phyloP scores from a whole-genome alignment of 1,284 basidiomycete species.

The Stereum hirsutum region DNA sequence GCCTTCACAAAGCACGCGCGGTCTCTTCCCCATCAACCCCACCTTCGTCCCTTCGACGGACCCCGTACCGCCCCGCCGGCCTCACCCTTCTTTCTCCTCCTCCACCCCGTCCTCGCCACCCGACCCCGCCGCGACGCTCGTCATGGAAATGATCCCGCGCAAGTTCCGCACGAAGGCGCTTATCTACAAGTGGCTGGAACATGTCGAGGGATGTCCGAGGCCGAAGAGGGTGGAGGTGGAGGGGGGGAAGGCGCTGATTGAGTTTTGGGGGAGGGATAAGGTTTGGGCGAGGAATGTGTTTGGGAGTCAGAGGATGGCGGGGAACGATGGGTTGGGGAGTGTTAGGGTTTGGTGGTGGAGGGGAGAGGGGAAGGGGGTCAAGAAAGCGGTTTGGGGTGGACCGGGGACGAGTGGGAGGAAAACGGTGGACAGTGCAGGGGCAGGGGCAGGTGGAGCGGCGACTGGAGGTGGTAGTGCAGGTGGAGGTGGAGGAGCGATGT shows the following conservation, averaged over 20 bases:
- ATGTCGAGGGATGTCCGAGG: conserved; percentile 27
- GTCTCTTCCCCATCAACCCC: neutral
- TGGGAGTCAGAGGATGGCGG: conserved; percentile 35
- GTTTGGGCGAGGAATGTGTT: conserved; percentile 38
- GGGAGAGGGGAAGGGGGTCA: too few species aligned
- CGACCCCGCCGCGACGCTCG: conserved; percentile 39
- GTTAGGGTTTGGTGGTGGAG: conserved; percentile 51
- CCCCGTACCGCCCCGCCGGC: neutral
- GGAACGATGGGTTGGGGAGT: conserved; percentile 31
- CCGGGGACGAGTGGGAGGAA: too few species aligned
- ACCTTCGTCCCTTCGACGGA: neutral
- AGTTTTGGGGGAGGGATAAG: conserved; percentile 35
- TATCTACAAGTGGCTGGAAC: conserved; percentile 32
- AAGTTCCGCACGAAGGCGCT: conserved; percentile 29
- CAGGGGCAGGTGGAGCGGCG: too few species aligned
- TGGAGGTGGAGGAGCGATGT: too few species aligned
- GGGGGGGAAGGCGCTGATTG: conserved; percentile 40
- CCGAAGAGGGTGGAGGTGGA: conserved; percentile 26
- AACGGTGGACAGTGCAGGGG: too few species aligned
- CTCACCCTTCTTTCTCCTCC: too few species aligned
- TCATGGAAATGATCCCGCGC: conserved; percentile 52
- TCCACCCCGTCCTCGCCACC: conserved; percentile 22
- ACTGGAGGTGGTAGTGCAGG: too few species aligned
- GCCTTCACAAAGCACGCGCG: too few species aligned
- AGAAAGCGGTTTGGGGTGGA: too few species aligned